Conservation (phyloP, 305 asterid species). For the Fraxinus velutina region DNA sequence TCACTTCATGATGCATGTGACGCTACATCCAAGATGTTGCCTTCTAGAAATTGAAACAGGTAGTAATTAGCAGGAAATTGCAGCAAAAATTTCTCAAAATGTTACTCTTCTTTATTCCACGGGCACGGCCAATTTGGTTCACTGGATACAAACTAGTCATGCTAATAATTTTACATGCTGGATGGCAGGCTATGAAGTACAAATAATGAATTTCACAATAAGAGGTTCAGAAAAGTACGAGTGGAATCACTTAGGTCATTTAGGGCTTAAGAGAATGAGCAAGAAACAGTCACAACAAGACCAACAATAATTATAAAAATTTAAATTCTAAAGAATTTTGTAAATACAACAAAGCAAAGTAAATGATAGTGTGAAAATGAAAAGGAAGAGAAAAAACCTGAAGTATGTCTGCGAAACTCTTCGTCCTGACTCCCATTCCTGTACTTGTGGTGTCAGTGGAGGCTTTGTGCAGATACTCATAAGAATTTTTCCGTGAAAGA, state of each 20-base stretch:
- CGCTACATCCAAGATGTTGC: background rate
- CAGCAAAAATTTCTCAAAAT: background rate
- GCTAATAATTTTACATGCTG: background rate
- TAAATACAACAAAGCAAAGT: background rate
- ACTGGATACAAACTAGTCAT: background rate
- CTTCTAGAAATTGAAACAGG: background rate
- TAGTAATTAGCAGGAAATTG: background rate
- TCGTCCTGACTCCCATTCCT: slow-evolving; percentile 64
- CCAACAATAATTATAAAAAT: background rate
- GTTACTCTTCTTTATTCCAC: background rate
- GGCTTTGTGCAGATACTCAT: slow-evolving; percentile 44
- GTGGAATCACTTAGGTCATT: background rate
- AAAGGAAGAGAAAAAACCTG: slow-evolving; percentile 46
- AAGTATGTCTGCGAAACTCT: slow-evolving; percentile 82
- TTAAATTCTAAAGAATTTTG: background rate
- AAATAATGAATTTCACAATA: background rate
- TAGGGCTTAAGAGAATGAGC: background rate
- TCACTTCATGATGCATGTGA: background rate
- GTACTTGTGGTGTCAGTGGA: slow-evolving; percentile 32
- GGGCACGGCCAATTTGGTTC: background rate
- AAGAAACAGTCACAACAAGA: background rate
- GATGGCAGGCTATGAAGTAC: background rate
- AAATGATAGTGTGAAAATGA: background rate
- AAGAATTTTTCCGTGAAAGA: slow-evolving; percentile 51
- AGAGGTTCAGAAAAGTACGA: background rate